Percentiles rank a stretch among this genome's conserved stretches.
Conservation (phyloP, 192 early-diverging fungal species). For the Podila horticola region DNA sequence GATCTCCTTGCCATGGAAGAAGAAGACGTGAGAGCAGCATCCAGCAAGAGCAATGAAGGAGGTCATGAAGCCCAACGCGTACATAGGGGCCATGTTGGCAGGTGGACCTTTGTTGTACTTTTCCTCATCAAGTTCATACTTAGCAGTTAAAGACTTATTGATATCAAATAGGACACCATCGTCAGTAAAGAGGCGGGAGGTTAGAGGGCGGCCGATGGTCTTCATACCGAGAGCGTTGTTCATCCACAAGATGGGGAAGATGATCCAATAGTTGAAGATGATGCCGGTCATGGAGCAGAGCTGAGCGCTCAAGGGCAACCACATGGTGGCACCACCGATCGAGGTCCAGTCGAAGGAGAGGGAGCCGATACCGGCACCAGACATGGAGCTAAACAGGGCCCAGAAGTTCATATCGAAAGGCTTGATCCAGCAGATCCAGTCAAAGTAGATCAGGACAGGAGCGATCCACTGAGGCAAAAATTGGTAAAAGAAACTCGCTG, state of each 20-base stretch:
- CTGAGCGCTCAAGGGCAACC: conserved; percentile 56
- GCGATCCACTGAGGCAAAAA: conserved; percentile 53
- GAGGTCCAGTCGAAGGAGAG: conserved; percentile 78
- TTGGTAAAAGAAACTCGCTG: conserved; percentile 61
- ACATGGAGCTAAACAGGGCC: conserved; percentile 37
- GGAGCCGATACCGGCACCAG: conserved; percentile 72
- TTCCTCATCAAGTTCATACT: conserved; percentile 46
- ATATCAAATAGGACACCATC: conserved; percentile 23
- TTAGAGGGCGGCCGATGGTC: conserved; percentile 9
- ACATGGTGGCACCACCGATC: conserved; percentile 30
- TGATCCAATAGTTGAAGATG: conserved; percentile 73
- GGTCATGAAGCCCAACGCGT: conserved; percentile 68
- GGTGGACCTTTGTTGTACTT: conserved; percentile 58
- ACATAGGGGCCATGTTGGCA: conserved; percentile 59
- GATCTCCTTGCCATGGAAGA: conserved; percentile 73
- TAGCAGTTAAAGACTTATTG: neutral
- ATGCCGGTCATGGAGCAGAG: conserved; percentile 69
- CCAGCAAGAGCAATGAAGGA: conserved; percentile 65
- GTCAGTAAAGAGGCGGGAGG: conserved; percentile 18
- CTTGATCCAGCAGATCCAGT: conserved; percentile 39
- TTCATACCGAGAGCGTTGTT: conserved; percentile 47
- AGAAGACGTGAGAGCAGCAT: conserved; percentile 64
- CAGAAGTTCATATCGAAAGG: conserved; percentile 31
- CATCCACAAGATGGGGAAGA: conserved; percentile 71
- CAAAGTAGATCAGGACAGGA: conserved; percentile 32